Base-by-base conservation (phyloP, 2,329 filamentous ascomycete genomes). In the Fonsecaea pedrosoi region DNA sequence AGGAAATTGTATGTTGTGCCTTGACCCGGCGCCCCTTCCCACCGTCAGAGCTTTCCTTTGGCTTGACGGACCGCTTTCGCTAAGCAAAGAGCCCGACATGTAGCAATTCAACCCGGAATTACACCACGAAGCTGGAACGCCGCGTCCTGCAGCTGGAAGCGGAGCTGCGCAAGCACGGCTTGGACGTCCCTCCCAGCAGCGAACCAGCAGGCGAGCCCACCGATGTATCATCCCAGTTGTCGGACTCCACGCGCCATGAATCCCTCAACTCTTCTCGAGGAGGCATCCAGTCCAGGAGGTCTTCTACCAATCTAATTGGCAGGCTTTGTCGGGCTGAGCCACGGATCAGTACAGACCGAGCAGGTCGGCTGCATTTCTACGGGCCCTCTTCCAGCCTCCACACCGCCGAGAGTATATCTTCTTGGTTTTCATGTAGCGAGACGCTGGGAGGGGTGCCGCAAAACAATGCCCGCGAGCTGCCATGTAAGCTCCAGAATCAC, bases 101-200 rank as follows among this genome's bases (percentile, higher is more conserved):
- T 13, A 42, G 40, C 4, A 42, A 42, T 42, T 42, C 40, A n/a
- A 4, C 40, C 40, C 40, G 40, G n/a, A 13, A 42, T n/a, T 42
- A 42, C n/a, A 42, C 40, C 4, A 7, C n/a, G 3, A 42, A n/a
- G 13, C 5, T 42, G n/a, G 40, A 42, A 30, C 30, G 34, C 25
- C 53, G 53, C 13, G 25, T 54, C 13, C 53, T 25, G 12, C 53
- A 54, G 34, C 53, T 54, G 3, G 53, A 54, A n/a, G 25, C 53
- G 25, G 53, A 54, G 53, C 53, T 54, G 5, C 53, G 25, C 7
- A 54, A 35, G n/a, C 32, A 54, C 25, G 34, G 34, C 30, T n/a
- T 54, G 30, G 34, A 35, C 13, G 53, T 54, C 13, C 53, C 53
- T 5, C 53, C 53, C 7, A 30, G 53, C 8, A 30, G 53, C 8